Evolutionary conservation across 208 protist genomes (phyloP), one percentile per base, ranked within the genome.

Genomic region (Wallacemonas rigidus): DNA sequence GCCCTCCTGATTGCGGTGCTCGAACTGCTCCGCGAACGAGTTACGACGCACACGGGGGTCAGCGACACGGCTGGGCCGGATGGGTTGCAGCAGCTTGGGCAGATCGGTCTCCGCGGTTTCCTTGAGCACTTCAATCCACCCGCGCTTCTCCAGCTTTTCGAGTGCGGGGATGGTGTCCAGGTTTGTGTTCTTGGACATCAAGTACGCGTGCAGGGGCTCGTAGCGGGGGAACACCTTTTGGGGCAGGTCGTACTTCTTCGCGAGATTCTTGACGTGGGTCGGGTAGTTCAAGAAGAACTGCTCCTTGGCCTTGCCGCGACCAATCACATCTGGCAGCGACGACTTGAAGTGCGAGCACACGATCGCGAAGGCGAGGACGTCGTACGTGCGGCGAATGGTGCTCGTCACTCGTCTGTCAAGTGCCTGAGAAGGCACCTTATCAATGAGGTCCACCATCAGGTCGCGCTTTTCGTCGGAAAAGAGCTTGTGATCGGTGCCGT

Each of bases 351-450:
- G 80, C 35, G 81, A 78, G 51, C 92, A 89, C 51, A 98, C 72
- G 5, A 96, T 72, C 11, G 92, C 92, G 70, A 97, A 96, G 11
- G 92, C 77, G 40, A 97, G 88, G 14, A 95, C 95, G 12, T 89
- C 67, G 39, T 83, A 82, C 36, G 94, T 86, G 35, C 98, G 87
- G 53, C 77, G 74, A 43, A 95, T 67, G 56, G 95, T 74, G 35
- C 97, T 90, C 56, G 98, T 98, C 12, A 99, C 95, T 48, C 97
- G 95, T 17, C 81, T 70, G 67, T 98, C 87, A 1, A 97, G 75
- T 0, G 91, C 83, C 73, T 98, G 87, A 55, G 90, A 65, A 2
- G 97, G 97, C 15, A 99, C 81, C 1, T 68, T 76, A 53, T 90
- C 86, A 12, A 87, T 95, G 5, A 95, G 75, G 62, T 97, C 89